Percentiles rank a stretch among this genome's conserved stretches.
phyloP scores from a whole-genome alignment of 2,329 filamentous ascomycete species.

The Berkeleyomyces rouxiae region DNA sequence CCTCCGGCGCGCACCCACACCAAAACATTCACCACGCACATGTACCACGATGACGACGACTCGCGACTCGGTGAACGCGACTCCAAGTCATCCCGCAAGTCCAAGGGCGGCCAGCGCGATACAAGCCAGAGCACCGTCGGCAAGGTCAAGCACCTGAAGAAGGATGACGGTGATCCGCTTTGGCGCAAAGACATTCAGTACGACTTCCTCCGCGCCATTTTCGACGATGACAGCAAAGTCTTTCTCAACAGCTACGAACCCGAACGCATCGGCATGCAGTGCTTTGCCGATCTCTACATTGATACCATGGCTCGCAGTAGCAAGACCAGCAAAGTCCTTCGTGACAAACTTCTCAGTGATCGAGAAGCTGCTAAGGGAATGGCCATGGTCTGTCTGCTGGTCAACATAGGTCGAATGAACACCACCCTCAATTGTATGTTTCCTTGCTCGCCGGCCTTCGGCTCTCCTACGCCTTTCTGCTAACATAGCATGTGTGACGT shows the following conservation, averaged over 20 bases:
- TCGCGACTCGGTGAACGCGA: conserved; percentile 25
- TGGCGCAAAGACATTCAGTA: conserved; percentile 82
- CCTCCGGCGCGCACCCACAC: conserved; percentile 20
- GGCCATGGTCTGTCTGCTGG: conserved; percentile 96
- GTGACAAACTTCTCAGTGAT: conserved; percentile 89
- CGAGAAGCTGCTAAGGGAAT: conserved; percentile 86
- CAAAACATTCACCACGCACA: conserved; percentile 32
- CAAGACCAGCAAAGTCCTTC: conserved; percentile 96
- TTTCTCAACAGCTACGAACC: conserved; percentile 85
- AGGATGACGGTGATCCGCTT: conserved; percentile 72
- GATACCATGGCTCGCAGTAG: conserved; percentile 97
- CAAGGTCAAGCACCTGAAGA: conserved; percentile 75
- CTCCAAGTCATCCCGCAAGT: conserved; percentile 20
- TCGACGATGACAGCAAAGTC: conserved; percentile 55
- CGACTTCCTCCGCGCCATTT: conserved; percentile 67
- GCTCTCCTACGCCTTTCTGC: not conserved
- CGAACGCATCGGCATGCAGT: conserved; percentile 42
- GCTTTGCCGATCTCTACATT: conserved; percentile 92
- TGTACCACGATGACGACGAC: conserved; percentile 32
- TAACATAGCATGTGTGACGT: not conserved
- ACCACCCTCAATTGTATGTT: conserved; percentile 85
- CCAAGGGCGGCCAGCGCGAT: conserved; percentile 19
- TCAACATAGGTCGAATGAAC: conserved; percentile 97
- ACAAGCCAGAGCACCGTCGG: conserved; percentile 29
- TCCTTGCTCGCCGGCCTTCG: not conserved